These are phyloP conservation scores for Plectosphaerella cucumerina DNA, from an alignment of 2,329 filamentous ascomycete species.

Conservation along the genomic window DNA sequence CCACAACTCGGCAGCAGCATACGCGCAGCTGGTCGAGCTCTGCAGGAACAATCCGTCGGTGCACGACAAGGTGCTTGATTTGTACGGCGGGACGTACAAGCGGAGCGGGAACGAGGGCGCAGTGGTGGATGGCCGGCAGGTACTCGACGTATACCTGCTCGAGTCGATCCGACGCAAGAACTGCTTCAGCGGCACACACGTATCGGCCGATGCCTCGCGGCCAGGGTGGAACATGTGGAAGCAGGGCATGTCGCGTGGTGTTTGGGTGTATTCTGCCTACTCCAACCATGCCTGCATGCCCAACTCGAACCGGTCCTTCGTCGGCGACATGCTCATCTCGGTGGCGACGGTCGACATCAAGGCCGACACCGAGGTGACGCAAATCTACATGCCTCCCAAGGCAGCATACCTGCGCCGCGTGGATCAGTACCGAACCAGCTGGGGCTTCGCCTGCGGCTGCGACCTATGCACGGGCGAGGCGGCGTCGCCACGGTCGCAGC, in stretches of 20 bases:
- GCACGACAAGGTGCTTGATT: constrained; percentile 24
- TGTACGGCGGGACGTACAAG: constrained; percentile 29
- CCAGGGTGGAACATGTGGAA: constrained; percentile 16
- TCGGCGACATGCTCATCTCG: constrained; percentile 26
- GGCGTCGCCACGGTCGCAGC: constrained; percentile 7
- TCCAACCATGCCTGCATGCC: constrained; percentile 32
- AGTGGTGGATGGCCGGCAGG: constrained; percentile 26
- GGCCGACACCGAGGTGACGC: constrained; percentile 31
- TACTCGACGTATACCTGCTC: constrained; percentile 33
- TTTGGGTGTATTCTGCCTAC: constrained; percentile 29
- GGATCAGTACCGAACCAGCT: constrained; percentile 21
- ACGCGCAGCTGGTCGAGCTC: constrained; percentile 33
- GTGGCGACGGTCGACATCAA: constrained; percentile 31
- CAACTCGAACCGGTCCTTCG: constrained; percentile 26
- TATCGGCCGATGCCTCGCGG: constrained; percentile 23
- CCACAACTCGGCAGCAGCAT: constrained; percentile 36
- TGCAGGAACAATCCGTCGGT: constrained; percentile 33
- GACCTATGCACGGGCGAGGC: constrained; percentile 28
- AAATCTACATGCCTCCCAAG: constrained; percentile 31
- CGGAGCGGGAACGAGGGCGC: constrained; percentile 23
- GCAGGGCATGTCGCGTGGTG: constrained; percentile 18
- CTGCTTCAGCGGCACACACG: constrained; percentile 30
- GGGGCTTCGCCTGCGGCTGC: constrained; percentile 37
- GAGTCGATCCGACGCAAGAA: constrained; percentile 36
- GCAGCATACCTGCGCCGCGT: constrained; percentile 19